Base-by-base conservation (phyloP, 371 early-diverging fungal genomes). In the Funneliformis caledonium region DNA sequence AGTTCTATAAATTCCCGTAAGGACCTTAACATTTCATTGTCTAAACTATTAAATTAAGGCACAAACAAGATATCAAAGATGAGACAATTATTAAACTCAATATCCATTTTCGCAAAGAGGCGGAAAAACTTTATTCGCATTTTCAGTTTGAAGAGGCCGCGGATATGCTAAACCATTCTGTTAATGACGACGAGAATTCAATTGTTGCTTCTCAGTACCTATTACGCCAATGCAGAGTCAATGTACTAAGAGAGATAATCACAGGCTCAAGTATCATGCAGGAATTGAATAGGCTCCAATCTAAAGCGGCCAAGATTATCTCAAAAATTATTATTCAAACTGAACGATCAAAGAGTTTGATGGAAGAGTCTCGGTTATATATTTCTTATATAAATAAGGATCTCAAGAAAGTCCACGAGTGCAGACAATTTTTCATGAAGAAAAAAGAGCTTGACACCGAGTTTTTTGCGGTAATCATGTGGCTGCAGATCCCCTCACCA, bases 321-420 rank as follows among this genome's bases (percentile, higher is more conserved):
- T 11, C 9, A 12, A 22, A 65, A 45, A n/a, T 26, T 11, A 48
- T 19, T 48, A 47, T 6, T 22, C 61, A 76, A 19, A 37, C 37
- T 37, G 37, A 65, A 8, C 37, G 52, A 4, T 78, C 31, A 42
- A 33, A 52, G 9, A 68, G 1, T 2, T 10, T 68, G 14, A 37
- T 52, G 26, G 9, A 69, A 78, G 69, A 78, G 22, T 8, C 69
- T 19, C 70, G 19, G 11, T 14, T 78, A 69, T 78, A 69, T 26
- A 12, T 12, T 52, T 69, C 79, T 50, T 78, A 78, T 68, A 52
- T 78, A 62, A 56, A 59, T 68, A 7, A 26, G 4, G 59, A 78
- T n/a, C 45, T 78, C 37, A 12, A 50, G 43, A 37, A 56, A 52
- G 48, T 78, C 37, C 26, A 43, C 16, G 22, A 69, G 6, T 78